Base-by-base conservation (phyloP, 345 rosid species). In the Adansonia digitata region DNA sequence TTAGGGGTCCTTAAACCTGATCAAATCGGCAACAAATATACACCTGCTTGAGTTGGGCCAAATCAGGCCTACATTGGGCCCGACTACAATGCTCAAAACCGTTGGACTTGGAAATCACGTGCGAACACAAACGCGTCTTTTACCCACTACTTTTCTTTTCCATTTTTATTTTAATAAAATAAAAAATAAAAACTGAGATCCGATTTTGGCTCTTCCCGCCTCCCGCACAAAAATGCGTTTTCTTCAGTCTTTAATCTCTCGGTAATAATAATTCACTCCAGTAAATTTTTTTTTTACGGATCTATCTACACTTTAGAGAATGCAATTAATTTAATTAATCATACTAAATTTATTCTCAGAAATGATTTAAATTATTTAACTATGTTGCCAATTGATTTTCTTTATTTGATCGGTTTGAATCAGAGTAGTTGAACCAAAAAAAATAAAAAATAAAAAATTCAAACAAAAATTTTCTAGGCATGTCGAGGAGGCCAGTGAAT, bases 401-500 rank as follows among this genome's bases (percentile, higher is more conserved):
- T 46, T 39, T 40, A 40, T 18, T 65, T 62, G 45, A 35, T 62
- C 35, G 26, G 12, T 35, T 35, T 48, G 72, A 69, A 29, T 69
- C 72, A 29, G 42, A 69, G 8, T 17, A 27, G 39, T 68, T 18
- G 35, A 43, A 26, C 37, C 14, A 40, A 10, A 10, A 42, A 42
- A 9, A 7, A 43, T 9, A 7, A 26, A 4, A 1, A 9, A 66
- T 40, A 14, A 24, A 43, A 24, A 18, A 34, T 3, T 4, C 2
- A 56, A 24, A n/a, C 59, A 43, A 24, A 67, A 22, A 73, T 15
- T 63, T 71, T 71, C 7, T 18, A 56, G 20, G 57, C 45, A 82
- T 84, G 86, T 77, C 86, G 17, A 77, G 84, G 77, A 84, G 83
- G 79, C 67, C 77, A 14, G 75, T n/a, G 73, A 82, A 39, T 64